A percentile compares a stretch with the other conserved stretches of the same genome.
phyloP scores from a whole-genome alignment of 1,284 basidiomycete genomes.

The Dichomitus squalens region DNA sequence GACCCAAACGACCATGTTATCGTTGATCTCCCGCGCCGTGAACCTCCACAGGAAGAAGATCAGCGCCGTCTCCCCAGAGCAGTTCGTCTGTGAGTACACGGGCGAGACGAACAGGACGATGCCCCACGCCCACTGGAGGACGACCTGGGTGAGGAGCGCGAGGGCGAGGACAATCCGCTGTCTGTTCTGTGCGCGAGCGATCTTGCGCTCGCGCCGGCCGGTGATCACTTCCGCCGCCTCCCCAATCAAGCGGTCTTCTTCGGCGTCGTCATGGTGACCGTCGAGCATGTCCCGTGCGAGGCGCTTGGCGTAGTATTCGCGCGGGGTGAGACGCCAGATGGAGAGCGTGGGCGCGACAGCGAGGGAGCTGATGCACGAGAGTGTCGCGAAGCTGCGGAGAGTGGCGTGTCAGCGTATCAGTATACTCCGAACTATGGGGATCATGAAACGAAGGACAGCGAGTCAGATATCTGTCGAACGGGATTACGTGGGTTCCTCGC shows the following conservation, averaged over 20 bases:
- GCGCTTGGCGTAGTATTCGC: slow-evolving; percentile 26
- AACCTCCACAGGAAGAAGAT: slow-evolving; percentile 28
- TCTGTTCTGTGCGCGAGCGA: slow-evolving; percentile 26
- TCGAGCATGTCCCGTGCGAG: slow-evolving; percentile 24
- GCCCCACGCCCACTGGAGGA: slow-evolving; percentile 36
- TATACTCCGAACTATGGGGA: too few relatives aligned
- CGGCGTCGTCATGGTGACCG: slow-evolving; percentile 14
- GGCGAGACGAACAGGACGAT: slow-evolving; percentile 32
- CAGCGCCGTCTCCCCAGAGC: slow-evolving; percentile 28
- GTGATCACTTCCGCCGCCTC: slow-evolving; percentile 16
- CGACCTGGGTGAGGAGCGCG: slow-evolving; percentile 34
- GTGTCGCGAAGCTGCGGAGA: slow-evolving; percentile 30
- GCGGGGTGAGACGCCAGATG: slow-evolving; percentile 31
- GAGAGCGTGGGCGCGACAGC: slow-evolving; percentile 32
- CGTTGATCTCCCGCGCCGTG: slow-evolving; percentile 24
- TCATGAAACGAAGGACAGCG: background rate
- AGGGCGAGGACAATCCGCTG: slow-evolving; percentile 30
- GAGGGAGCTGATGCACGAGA: slow-evolving; percentile 35
- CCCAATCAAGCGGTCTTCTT: slow-evolving; percentile 13
- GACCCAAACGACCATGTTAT: slow-evolving; percentile 30
- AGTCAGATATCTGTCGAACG: background rate
- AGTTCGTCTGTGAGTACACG: slow-evolving; percentile 28
- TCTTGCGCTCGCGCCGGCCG: slow-evolving; percentile 11
- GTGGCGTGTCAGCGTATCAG: too few relatives aligned
- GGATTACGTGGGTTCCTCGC: too few relatives aligned